phyloP scores from a whole-genome alignment of 345 rosid genomes.

The Eucalyptus urophylla region DNA sequence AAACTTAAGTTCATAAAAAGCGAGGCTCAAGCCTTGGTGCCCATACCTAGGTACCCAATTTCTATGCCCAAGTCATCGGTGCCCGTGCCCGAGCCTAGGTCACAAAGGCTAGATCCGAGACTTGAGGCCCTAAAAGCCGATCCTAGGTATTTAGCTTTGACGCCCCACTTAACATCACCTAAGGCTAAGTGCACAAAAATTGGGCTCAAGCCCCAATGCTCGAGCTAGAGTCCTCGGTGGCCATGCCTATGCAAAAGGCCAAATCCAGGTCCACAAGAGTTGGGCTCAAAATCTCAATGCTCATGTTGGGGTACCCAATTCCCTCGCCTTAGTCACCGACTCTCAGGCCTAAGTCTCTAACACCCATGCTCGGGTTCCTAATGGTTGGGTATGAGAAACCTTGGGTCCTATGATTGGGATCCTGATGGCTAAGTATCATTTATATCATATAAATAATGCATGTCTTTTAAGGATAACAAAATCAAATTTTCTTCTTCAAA shows the following conservation, averaged over 20 bases:
- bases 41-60: not conserved
- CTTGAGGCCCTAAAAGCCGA: accelerated
- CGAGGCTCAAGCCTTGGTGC: not conserved
- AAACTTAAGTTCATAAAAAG: not conserved
- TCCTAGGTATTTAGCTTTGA: not conserved
- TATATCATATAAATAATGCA: not conserved
- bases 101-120: accelerated
- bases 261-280: accelerated
- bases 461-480: not conserved
- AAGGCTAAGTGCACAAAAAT: not conserved
- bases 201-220: not conserved
- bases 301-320: accelerated
- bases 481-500: not conserved
- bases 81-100: not conserved
- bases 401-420: accelerated
- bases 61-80: accelerated
- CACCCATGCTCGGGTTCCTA: not conserved
- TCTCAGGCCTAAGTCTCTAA: accelerated
- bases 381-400: not conserved
- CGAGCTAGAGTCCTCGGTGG: not conserved
- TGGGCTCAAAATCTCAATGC: not conserved
- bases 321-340: accelerated
- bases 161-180: accelerated
- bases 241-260: not conserved
- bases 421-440: accelerated